Conservation (phyloP, 371 early-diverging fungal genomes). For the Actinomortierella ambigua region DNA sequence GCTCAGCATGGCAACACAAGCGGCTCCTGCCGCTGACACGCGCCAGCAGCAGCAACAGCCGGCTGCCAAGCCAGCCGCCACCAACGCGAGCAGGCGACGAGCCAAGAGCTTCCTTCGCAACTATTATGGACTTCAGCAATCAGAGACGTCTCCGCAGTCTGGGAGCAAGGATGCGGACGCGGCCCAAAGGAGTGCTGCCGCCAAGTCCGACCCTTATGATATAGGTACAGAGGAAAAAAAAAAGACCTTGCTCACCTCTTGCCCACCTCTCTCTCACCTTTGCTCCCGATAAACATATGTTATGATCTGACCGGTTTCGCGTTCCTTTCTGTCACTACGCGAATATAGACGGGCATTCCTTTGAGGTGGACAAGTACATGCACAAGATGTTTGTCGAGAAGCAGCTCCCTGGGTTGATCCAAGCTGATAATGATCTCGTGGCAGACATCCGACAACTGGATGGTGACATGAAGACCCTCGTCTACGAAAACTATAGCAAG, state of each 20-base stretch:
- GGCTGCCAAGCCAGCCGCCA: slow-evolving; percentile 47
- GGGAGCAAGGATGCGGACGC: slow-evolving; percentile 16
- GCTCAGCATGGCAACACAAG: no score
- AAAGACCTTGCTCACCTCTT: background rate
- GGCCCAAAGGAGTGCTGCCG: slow-evolving; percentile 10
- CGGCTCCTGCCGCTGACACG: background rate
- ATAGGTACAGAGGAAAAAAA: slow-evolving; percentile 47
- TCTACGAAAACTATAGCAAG: slow-evolving; percentile 96
- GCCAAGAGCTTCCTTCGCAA: slow-evolving; percentile 49
- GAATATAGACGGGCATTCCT: slow-evolving; percentile 62
- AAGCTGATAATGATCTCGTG: slow-evolving; percentile 75
- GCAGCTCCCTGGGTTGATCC: slow-evolving; percentile 68
- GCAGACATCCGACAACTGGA: slow-evolving; percentile 88
- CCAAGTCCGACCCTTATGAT: slow-evolving; percentile 61
- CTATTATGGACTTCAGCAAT: slow-evolving; percentile 49
- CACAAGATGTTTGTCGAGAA: slow-evolving; percentile 72
- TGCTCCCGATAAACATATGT: background rate
- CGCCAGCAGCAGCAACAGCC: slow-evolving; percentile 20
- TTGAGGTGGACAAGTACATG: slow-evolving; percentile 77
- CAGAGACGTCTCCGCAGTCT: slow-evolving; percentile 12
- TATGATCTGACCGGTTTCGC: background rate
- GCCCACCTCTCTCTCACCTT: background rate
- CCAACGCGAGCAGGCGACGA: slow-evolving; percentile 44
- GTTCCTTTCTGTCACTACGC: background rate
- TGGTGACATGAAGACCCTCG: slow-evolving; percentile 95